Percentiles rank a stretch among this genome's conserved stretches.
These are phyloP conservation scores for Zymoseptoria passerinii DNA, from an alignment of 2,329 filamentous ascomycete genomes.

Conservation along the genomic window DNA sequence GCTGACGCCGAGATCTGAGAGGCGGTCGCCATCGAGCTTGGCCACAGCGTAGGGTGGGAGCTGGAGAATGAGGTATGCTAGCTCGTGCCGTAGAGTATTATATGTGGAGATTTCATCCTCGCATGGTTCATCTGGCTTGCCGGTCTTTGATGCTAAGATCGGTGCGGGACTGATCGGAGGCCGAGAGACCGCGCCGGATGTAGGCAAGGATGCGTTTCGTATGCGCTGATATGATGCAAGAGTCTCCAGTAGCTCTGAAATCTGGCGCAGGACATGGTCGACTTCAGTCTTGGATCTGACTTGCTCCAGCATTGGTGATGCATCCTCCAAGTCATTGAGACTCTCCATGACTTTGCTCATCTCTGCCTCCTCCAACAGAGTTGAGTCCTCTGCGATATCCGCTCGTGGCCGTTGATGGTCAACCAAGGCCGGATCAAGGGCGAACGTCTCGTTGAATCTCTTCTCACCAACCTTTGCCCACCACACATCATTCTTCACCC, in stretches of 20 bases:
- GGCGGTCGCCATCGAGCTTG: slow-evolving; percentile 74
- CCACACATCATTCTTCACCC: slow-evolving; percentile 61
- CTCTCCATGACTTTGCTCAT: slow-evolving; percentile 22
- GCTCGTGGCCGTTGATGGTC: slow-evolving; percentile 14
- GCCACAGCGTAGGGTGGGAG: slow-evolving; percentile 79
- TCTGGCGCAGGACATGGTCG: slow-evolving; percentile 54
- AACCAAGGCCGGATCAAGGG: slow-evolving; percentile 40
- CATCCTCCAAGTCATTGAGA: slow-evolving; percentile 13
- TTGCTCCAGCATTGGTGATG: slow-evolving; percentile 10
- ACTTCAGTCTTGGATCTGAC: slow-evolving; percentile 29
- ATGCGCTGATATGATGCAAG: slow-evolving; percentile 72
- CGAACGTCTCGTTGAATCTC: slow-evolving; percentile 57
- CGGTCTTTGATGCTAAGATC: slow-evolving; percentile 45
- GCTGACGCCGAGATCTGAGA: slow-evolving; percentile 76
- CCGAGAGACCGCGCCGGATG: slow-evolving; percentile 26
- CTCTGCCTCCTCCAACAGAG: slow-evolving; percentile 9
- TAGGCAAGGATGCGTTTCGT: slow-evolving; percentile 60
- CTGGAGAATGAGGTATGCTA: slow-evolving; percentile 63
- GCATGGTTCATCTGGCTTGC: slow-evolving; percentile 58
- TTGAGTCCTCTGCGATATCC: slow-evolving; percentile 1
- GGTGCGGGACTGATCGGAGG: slow-evolving; percentile 52
- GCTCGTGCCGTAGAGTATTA: slow-evolving; percentile 64
- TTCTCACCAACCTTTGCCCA: slow-evolving; percentile 64
- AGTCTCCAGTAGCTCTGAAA: slow-evolving; percentile 68
- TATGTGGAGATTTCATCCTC: slow-evolving; percentile 54